Conservation (phyloP, 129 eudicot species). For the Flaveria bidentis region DNA sequence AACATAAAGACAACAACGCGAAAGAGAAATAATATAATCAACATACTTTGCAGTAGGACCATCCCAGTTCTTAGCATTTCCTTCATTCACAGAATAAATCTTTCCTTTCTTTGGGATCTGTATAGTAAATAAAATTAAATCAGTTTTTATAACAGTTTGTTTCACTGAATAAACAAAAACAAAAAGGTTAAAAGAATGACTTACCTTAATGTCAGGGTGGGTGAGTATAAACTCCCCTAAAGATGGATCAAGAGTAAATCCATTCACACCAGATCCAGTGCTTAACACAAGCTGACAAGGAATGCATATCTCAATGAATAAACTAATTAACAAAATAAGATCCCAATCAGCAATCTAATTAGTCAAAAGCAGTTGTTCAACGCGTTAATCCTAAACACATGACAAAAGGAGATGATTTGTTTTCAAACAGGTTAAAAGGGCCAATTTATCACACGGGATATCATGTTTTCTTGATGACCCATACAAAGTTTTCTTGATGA, state of each 20-base stretch:
- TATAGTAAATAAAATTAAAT: neutral
- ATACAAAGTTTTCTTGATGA: no score
- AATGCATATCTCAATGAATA: slow-evolving; percentile 14
- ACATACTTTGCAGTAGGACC: slow-evolving; percentile 84
- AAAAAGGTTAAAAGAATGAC: neutral
- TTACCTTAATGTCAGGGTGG: slow-evolving; percentile 92
- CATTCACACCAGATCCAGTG: slow-evolving; percentile 93
- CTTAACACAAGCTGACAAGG: slow-evolving; percentile 79
- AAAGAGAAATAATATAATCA: slow-evolving; percentile 11
- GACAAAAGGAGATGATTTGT: neutral
- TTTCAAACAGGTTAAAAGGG: neutral
- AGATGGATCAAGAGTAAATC: slow-evolving; percentile 98
- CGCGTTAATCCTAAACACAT: neutral
- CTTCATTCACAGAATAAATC: slow-evolving; percentile 96
- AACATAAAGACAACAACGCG: neutral
- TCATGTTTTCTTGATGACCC: no score
- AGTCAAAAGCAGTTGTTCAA: neutral
- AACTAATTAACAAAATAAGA: neutral
- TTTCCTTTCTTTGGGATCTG: slow-evolving; percentile 94
- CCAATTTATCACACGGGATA: no score
- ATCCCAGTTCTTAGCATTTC: slow-evolving; percentile 99
- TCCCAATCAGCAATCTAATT: neutral
- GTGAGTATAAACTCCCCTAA: slow-evolving; percentile 96
- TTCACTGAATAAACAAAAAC: neutral
- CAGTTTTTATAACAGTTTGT: neutral